Evolutionary conservation across 352 stramenopile species (phyloP), one percentile per base, ranked within the genome.

Genomic region (Globisporangium takayamanum): DNA sequence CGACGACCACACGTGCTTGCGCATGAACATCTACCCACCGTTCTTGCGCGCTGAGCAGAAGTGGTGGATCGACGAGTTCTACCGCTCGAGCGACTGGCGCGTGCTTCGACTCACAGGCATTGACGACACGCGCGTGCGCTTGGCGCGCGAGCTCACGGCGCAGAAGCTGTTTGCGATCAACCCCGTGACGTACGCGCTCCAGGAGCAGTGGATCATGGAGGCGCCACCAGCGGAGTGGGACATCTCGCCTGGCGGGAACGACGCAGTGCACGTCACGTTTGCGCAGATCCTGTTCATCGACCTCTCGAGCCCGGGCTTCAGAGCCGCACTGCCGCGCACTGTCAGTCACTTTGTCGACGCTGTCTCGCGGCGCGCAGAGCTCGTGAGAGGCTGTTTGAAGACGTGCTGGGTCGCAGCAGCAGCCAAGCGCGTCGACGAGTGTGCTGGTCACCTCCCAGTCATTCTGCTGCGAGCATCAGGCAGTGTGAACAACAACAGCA

Each of bases 131-230:
- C 68, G 73, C 39, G 63, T 87, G 37, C 72, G 78, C 10, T 26
- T 74, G 8, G 64, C 78, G 18, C 70, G 73, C 26, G 64, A 72
- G 25, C 59, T 69, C 42, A 67, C 87, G 0, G 74, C 80, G 26
- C 73, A 88, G 53, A 71, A 59, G 25, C 67, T 90, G 49, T 94
- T 78, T 60, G 74, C 76, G 36, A 80, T 84, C 26, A 90, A 97
- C 47, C 76, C 80, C 0, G 80, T 97, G 20, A 88, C 93, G 20
- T 84, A 87, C 50, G 85, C 92, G 14, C 70, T 97, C 0, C 87
- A 98, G 45, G 75, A 94, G 48, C 82, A 97, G 26, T 97, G 89
- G 89, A 59, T 92, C 22, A 63, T 80, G 53, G 85, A 95, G 51
- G 72, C 74, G 1, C 80, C 81, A 8, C 80, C 82, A 14, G 47